Percentiles rank a stretch among this genome's conserved stretches.
These are phyloP conservation scores for Phytophthora tentaculata DNA, from an alignment of 352 stramenopile species.

Conservation along the genomic window DNA sequence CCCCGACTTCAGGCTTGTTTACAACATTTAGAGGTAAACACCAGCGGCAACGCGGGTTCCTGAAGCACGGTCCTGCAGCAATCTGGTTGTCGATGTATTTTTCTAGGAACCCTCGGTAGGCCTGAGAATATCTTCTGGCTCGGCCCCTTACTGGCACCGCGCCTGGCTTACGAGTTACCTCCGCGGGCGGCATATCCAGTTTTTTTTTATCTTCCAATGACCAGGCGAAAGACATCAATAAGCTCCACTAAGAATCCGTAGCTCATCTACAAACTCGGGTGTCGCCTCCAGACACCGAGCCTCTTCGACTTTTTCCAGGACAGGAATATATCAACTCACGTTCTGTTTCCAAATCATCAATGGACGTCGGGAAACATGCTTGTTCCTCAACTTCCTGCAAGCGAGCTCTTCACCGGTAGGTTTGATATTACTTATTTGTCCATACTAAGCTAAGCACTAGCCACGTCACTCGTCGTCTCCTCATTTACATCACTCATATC, in stretches of 20 bases:
- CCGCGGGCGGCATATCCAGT: background rate
- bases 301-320: constrained; percentile 10
- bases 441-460: constrained; percentile 13
- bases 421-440: background rate
- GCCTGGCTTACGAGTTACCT: background rate
- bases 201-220: background rate
- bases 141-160: background rate
- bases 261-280: background rate
- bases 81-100: background rate
- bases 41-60: background rate
- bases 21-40: background rate
- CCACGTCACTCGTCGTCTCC: background rate
- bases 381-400: constrained; percentile 13
- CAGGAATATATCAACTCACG: constrained; percentile 6
- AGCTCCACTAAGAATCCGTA: background rate
- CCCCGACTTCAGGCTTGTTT: background rate
- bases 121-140: background rate
- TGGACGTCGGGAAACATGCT: constrained; percentile 8
- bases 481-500: constrained; percentile 24
- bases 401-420: constrained; percentile 5
- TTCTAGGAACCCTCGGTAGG: background rate
- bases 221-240: background rate
- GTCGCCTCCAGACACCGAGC: background rate
- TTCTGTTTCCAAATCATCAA: background rate
- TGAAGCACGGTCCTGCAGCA: background rate